phyloP scores from a whole-genome alignment of 2,329 filamentous ascomycete genomes.

The Paramyrothecium roridum region DNA sequence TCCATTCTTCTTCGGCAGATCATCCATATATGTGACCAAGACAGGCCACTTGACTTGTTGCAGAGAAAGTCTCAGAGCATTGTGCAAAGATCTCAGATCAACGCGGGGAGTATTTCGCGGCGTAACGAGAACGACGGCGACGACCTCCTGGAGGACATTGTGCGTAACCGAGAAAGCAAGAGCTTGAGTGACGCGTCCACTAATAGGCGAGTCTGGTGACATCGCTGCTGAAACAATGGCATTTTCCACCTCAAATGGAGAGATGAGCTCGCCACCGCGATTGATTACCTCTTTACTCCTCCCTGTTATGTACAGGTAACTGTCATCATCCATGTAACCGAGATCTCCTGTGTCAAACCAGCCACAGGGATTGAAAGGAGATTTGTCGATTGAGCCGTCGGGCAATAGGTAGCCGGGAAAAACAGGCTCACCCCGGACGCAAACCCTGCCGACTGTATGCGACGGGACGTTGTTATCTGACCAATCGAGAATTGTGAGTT shows the following conservation, averaged over 20 bases:
- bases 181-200: conserved; percentile 42
- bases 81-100: conserved; percentile 46
- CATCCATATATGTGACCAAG: conserved; percentile 52
- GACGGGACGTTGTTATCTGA: conserved; percentile 23
- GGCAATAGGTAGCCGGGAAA: conserved; percentile 46
- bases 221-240: conserved; percentile 46
- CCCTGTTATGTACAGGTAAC: conserved; percentile 52
- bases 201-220: conserved; percentile 37
- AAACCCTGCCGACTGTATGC: conserved; percentile 43
- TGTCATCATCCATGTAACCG: conserved; percentile 47
- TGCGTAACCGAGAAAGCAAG: conserved; percentile 53
- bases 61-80: conserved; percentile 41
- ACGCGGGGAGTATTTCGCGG: conserved; percentile 37
- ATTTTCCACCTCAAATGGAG: conserved; percentile 57
- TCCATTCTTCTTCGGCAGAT: conserved; percentile 52
- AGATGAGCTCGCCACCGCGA: conserved; percentile 56
- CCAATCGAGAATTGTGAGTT: conserved; percentile 45
- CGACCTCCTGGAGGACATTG: conserved; percentile 52
- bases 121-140: conserved; percentile 50
- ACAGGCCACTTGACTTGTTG: conserved; percentile 52
- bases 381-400: conserved; percentile 39
- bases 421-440: conserved; percentile 47
- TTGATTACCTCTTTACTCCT: conserved; percentile 57
- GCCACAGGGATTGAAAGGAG: conserved; percentile 42
- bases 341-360: conserved; percentile 56